These are phyloP conservation scores for Xylariales sp. DNA, from an alignment of 2,329 filamentous ascomycete genomes.

Conservation along the genomic window DNA sequence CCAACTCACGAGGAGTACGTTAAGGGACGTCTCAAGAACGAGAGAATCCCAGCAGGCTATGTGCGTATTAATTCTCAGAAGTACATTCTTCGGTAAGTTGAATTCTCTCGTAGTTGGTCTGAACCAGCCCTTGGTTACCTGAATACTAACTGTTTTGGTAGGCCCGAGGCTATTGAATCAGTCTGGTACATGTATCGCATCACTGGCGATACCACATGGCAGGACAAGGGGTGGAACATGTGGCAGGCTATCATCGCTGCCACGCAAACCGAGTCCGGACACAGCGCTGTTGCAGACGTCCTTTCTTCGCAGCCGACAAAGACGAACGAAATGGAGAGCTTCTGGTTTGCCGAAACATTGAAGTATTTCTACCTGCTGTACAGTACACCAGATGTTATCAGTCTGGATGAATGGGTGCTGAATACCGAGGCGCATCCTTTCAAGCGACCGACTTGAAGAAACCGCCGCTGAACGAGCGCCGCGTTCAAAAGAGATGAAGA, in stretches of 20 bases:
- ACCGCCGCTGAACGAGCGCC: no score
- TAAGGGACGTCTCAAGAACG: slow-evolving; percentile 34
- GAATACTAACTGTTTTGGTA: slow-evolving; percentile 28
- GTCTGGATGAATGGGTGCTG: slow-evolving; percentile 64
- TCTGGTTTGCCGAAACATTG: slow-evolving; percentile 86
- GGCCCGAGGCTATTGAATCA: slow-evolving; percentile 82
- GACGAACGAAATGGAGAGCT: slow-evolving; percentile 74
- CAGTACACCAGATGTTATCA: slow-evolving; percentile 54
- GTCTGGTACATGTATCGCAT: slow-evolving; percentile 90
- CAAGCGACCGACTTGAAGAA: slow-evolving; percentile 39
- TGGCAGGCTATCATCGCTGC: slow-evolving; percentile 66
- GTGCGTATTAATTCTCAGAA: slow-evolving; percentile 35
- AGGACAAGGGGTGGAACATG: slow-evolving; percentile 84
- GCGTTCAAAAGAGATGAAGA: no score
- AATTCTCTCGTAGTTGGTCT: slow-evolving; percentile 16
- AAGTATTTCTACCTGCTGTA: slow-evolving; percentile 91
- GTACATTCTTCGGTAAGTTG: slow-evolving; percentile 60
- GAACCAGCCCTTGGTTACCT: slow-evolving; percentile 10
- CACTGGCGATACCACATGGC: slow-evolving; percentile 70
- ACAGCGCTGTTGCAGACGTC: slow-evolving; percentile 68
- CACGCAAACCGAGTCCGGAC: slow-evolving; percentile 62
- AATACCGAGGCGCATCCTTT: slow-evolving; percentile 62
- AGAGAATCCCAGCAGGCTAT: slow-evolving; percentile 48
- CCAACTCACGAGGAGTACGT: slow-evolving; percentile 52
- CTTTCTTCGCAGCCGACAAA: slow-evolving; percentile 34